Evolutionary conservation across 495 filamentous ascomycete species (phyloP).

Genomic region (Penicillium maclennaniae): DNA sequence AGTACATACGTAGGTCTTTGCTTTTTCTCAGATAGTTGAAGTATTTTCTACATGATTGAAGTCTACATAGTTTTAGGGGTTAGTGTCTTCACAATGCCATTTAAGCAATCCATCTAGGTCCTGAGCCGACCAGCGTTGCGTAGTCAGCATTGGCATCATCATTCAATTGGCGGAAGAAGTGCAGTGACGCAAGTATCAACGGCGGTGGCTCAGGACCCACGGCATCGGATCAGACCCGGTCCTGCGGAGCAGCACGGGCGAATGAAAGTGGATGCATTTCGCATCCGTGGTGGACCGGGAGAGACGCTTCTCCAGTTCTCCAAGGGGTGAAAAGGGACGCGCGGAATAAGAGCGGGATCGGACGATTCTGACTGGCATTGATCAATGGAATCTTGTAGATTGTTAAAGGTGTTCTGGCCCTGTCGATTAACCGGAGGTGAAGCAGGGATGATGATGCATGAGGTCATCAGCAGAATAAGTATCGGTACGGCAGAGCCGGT

Average conservation of each 20-base stretch:
- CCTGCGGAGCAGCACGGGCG: slow-evolving; percentile 5
- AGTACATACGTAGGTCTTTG: neutral
- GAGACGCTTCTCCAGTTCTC: slow-evolving; percentile 9
- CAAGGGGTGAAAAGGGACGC: slow-evolving; percentile 7
- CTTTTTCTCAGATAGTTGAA: neutral
- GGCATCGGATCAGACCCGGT: slow-evolving; percentile 3
- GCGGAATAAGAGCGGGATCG: neutral
- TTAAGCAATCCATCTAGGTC: neutral
- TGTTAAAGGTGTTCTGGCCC: neutral
- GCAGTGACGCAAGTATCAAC: neutral
- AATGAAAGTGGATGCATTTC: slow-evolving; percentile 24
- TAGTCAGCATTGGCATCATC: neutral
- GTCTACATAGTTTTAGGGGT: too few relatives aligned
- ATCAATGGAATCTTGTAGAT: neutral
- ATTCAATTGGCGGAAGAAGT: neutral
- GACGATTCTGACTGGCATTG: neutral
- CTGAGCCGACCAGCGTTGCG: neutral
- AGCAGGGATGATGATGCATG: slow-evolving; percentile 17
- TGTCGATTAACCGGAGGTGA: neutral
- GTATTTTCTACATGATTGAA: too few relatives aligned
- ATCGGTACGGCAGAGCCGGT: neutral
- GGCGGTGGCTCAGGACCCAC: slow-evolving; percentile 11
- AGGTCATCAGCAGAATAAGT: slow-evolving; percentile 13
- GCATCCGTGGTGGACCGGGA: slow-evolving; percentile 20
- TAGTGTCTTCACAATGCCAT: neutral